Percentiles rank a stretch among this genome's conserved stretches.
phyloP scores from a whole-genome alignment of 306 rosid species.

The Rosa lucieae region DNA sequence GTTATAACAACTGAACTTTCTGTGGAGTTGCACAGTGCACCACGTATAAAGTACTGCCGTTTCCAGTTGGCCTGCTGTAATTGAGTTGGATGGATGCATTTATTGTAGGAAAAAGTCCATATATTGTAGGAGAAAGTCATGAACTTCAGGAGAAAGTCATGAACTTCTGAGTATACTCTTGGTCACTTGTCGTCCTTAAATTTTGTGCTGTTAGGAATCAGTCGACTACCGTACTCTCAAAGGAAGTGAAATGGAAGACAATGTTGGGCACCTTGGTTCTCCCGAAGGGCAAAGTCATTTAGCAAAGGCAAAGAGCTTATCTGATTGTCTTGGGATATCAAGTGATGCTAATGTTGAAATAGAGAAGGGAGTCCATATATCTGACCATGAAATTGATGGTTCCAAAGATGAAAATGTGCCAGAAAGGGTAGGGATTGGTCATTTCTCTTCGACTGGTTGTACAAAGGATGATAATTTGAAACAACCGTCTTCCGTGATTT shows the following conservation, averaged over 20 bases:
- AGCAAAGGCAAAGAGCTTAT: slow-evolving; percentile 7
- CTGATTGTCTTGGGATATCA: slow-evolving; percentile 6
- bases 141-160: background rate
- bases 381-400: slow-evolving; percentile 6
- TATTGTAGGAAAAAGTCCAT: background rate
- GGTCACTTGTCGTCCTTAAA: background rate
- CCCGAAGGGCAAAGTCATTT: slow-evolving; percentile 10
- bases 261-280: slow-evolving; percentile 16
- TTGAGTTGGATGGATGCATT: background rate
- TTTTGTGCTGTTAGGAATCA: background rate
- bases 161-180: background rate
- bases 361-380: background rate
- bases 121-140: background rate
- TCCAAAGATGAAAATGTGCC: slow-evolving; percentile 11
- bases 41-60: background rate
- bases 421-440: slow-evolving; percentile 16
- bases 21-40: background rate
- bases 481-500: slow-evolving; percentile 13
- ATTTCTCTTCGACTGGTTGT: slow-evolving; percentile 18
- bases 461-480: slow-evolving; percentile 4
- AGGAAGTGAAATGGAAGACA: slow-evolving; percentile 12
- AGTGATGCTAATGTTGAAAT: slow-evolving; percentile 17
- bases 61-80: background rate
- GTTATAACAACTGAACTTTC: background rate
- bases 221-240: slow-evolving; percentile 17